Conservation (phyloP, 202 grass and related monocot genomes). For the Alloteropsis angusta region DNA sequence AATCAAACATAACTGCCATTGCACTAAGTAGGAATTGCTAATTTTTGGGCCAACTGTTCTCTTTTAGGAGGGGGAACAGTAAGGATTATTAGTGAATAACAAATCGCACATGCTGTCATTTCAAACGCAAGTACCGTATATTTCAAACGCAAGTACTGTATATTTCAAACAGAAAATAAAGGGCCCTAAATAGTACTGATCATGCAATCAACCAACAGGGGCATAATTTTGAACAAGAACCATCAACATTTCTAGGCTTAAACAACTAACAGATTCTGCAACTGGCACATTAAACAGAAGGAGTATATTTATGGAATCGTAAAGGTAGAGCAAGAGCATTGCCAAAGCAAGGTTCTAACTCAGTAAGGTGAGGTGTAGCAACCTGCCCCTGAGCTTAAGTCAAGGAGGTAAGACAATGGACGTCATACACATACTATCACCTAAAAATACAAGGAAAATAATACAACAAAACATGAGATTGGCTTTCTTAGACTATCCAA, state of each 20-base stretch:
- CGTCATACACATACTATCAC: neutral
- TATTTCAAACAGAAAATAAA: slow-evolving; percentile 10
- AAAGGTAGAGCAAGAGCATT: neutral
- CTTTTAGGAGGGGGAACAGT: neutral
- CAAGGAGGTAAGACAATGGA: neutral
- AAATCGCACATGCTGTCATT: neutral
- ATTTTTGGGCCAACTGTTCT: neutral
- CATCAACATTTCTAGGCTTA: neutral
- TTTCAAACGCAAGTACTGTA: neutral
- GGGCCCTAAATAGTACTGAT: neutral
- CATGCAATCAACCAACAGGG: neutral
- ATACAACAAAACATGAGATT: neutral
- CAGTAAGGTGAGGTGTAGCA: neutral
- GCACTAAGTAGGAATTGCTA: neutral
- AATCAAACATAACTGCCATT: neutral
- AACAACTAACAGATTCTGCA: neutral
- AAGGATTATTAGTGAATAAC: neutral
- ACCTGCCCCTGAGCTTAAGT: neutral
- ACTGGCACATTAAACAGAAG: neutral
- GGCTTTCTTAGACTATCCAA: neutral
- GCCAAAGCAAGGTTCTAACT: neutral
- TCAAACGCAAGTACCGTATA: neutral
- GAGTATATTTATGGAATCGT: no score
- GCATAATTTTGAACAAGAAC: neutral
- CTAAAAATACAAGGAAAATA: neutral